Conservation (phyloP, 768 basidiomycete species). For the Pulveroboletus sp. region DNA sequence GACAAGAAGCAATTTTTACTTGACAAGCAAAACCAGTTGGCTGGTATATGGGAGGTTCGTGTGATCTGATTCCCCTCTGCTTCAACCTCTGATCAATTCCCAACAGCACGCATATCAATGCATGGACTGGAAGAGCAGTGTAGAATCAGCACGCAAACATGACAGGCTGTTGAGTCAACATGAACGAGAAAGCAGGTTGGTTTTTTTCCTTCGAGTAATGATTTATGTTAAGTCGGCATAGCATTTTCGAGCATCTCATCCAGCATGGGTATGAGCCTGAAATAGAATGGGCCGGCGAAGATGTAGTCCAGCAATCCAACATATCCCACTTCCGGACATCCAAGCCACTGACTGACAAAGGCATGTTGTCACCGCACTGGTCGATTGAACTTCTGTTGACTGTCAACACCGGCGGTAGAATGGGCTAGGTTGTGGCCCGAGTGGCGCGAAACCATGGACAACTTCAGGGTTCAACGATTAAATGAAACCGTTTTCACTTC, state of each 20-base stretch:
- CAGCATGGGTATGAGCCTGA: conserved; percentile 6
- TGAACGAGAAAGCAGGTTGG: conserved; percentile 1
- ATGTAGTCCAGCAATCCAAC: not conserved
- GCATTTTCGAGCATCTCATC: conserved; percentile 9
- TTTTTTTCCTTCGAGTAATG: too few relatives aligned
- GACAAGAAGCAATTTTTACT: conserved; percentile 2
- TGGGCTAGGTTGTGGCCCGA: conserved; percentile 10
- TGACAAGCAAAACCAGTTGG: not conserved
- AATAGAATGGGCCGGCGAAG: not conserved
- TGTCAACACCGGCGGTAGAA: not conserved
- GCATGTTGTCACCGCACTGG: not conserved
- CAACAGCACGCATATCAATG: conserved; percentile 7
- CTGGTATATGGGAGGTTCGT: not conserved
- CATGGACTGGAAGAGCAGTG: not conserved
- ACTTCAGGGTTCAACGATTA: not conserved
- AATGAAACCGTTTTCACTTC: not conserved
- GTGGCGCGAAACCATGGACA: conserved; percentile 2
- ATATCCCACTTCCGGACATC: not conserved
- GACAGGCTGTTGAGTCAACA: not conserved
- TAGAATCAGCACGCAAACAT: not conserved
- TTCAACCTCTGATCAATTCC: not conserved
- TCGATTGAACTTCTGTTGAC: not conserved
- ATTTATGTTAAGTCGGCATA: not conserved
- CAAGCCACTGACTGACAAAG: conserved; percentile 10
- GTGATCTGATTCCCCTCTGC: not conserved